A percentile compares a stretch with the other conserved stretches of the same genome.
Conservation (phyloP, 345 rosid genomes). For the sweet orange (Citrus sinensis) region DVS_A1.0 CM039162.1:5364501-5365000, state of each 20-base stretch:
- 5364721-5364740: background rate
- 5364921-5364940: background rate
- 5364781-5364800: slow-evolving; percentile 97
- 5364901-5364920: background rate
- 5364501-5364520: background rate
- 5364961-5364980: slow-evolving; percentile 87
- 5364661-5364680: background rate
- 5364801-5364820: slow-evolving; percentile 96
- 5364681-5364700: background rate
- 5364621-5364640: background rate
- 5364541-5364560: background rate
- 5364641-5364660: background rate
- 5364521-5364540: background rate
- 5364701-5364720: background rate
- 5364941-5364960: slow-evolving; percentile 11
- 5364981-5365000: slow-evolving; percentile 92
- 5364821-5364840: slow-evolving; percentile 98
- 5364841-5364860: slow-evolving; percentile 60
- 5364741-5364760: background rate
- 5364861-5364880: background rate
- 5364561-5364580: background rate
- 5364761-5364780: slow-evolving; percentile 25
- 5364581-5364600: background rate
- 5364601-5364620: background rate
- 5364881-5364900: background rate